Conservation (phyloP, 768 basidiomycete species). For the Pulveroboletus sp. region DNA sequence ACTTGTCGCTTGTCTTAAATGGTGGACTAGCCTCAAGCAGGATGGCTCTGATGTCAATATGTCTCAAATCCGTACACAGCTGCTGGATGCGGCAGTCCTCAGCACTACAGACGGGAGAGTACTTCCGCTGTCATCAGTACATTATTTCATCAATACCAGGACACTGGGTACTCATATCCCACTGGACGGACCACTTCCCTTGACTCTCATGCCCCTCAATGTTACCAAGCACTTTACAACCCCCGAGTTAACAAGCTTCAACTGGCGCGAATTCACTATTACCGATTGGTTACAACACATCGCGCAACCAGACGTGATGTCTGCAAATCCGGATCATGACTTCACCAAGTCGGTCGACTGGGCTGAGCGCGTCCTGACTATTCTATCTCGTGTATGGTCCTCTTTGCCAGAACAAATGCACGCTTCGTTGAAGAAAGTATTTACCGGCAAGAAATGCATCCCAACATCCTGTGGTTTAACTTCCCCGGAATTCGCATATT, state of each 20-base stretch:
- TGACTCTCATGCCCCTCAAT: conserved; percentile 7
- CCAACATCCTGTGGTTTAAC: conserved; percentile 55
- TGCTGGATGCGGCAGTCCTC: conserved; percentile 72
- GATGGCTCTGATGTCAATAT: conserved; percentile 36
- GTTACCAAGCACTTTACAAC: conserved; percentile 47
- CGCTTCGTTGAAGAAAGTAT: conserved; percentile 37
- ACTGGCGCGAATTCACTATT: conserved; percentile 75
- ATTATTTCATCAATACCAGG: conserved; percentile 66
- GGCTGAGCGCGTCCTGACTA: conserved; percentile 72
- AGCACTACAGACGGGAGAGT: conserved; percentile 47
- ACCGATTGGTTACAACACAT: conserved; percentile 74
- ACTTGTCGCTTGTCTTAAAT: conserved; percentile 77
- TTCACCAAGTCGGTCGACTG: conserved; percentile 63
- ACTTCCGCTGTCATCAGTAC: conserved; percentile 64
- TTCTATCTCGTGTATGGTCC: conserved; percentile 71
- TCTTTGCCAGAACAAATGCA: conserved; percentile 49
- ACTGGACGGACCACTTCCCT: conserved; percentile 11
- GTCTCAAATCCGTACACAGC: conserved; percentile 47
- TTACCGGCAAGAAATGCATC: conserved; percentile 45
- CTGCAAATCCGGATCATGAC: conserved; percentile 50
- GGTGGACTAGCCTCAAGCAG: conserved; percentile 63
- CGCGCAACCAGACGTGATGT: conserved; percentile 41
- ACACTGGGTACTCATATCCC: conserved; percentile 50
- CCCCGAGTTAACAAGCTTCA: conserved; percentile 55
- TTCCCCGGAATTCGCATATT: conserved; percentile 71